A percentile compares a stretch with the other conserved stretches of the same genome.
phyloP scores from a whole-genome alignment of 2,329 filamentous ascomycete genomes.

The Cytospora mali region DNA sequence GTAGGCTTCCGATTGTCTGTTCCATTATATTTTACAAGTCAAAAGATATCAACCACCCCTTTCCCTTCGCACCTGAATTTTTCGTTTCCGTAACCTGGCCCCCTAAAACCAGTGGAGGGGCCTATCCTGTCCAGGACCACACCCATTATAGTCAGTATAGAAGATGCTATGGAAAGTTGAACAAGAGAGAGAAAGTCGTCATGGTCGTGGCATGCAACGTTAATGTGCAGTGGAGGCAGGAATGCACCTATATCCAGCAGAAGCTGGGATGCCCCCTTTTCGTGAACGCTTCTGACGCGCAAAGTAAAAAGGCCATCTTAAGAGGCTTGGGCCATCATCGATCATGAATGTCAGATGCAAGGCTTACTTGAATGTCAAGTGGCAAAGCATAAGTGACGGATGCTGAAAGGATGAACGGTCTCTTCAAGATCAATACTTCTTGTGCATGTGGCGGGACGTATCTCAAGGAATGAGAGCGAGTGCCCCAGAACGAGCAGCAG shows the following conservation, averaged over 20 bases:
- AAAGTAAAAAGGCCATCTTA: neutral
- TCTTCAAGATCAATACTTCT: slow-evolving; percentile 5
- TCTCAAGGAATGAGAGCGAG: neutral
- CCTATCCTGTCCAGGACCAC: slow-evolving; percentile 9
- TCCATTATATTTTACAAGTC: slow-evolving; percentile 20
- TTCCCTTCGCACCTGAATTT: neutral
- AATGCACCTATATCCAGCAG: slow-evolving; percentile 1
- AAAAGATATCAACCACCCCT: neutral
- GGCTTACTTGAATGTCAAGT: slow-evolving; percentile 28
- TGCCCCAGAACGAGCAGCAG: slow-evolving; percentile 10
- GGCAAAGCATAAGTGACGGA: slow-evolving; percentile 20
- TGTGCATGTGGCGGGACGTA: slow-evolving; percentile 3
- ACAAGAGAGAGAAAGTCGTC: slow-evolving; percentile 1
- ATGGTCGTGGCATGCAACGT: slow-evolving; percentile 4
- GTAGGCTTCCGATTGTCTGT: neutral
- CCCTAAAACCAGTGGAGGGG: neutral
- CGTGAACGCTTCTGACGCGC: slow-evolving; percentile 7
- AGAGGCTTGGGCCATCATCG: slow-evolving; percentile 11
- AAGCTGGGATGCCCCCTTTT: slow-evolving; percentile 4
- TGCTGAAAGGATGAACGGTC: slow-evolving; percentile 11
- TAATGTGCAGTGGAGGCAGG: neutral
- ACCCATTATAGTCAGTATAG: slow-evolving; percentile 16
- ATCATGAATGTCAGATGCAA: slow-evolving; percentile 25
- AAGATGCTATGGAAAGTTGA: slow-evolving; percentile 2
- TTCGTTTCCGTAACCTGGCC: neutral